Evolutionary conservation across 352 stramenopile species (phyloP), one percentile per base, ranked within the genome.

Genomic region (Elongisporangium prolatum): DNA sequence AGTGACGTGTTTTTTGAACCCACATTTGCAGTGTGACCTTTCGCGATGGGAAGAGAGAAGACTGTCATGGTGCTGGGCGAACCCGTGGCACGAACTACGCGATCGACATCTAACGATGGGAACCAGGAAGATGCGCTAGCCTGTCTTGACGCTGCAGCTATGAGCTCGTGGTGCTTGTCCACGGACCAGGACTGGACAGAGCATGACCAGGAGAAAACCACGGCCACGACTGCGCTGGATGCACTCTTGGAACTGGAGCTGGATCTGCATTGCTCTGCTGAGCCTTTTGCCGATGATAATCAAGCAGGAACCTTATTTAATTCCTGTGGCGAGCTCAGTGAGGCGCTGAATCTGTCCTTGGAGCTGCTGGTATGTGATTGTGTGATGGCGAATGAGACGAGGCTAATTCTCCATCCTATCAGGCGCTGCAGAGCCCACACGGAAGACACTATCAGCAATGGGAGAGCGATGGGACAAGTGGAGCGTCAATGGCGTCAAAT

Each of bases 351-450:
- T 1, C 55, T 90, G 24, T 90, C 80, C 4, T 64, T 90, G 14
- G 80, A 90, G 60, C 59, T 87, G 18, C 56, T 90, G 65, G 80
- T 89, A 62, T 21, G 67, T 44, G 34, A 4, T 7, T 20, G 22
- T 44, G 37, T 50, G 22, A 54, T 47, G 28, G 24, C 16, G 18
- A 22, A n/a, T 14, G 18, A 18, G 40, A 57, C 17, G 54, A 54
- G 57, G 48, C n/a, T 64, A 54, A 52, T 40, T 1, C 18, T 52
- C 10, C 47, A 1, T 54, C 20, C n/a, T 52, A 51, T 11, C 52
- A 91, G 82, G 83, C 83, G 7, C 54, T 92, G 18, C 80, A 90
- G 57, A 93, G 83, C 54, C 83, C 83, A 4, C 83, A 90, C 21
- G 83, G 78, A 0, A 72, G 68, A 47, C 74, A 66, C 17, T 72